These are phyloP conservation scores for Trypanosoma conorhini DNA, from an alignment of 208 protist genomes.

Conservation along the genomic window DNA sequence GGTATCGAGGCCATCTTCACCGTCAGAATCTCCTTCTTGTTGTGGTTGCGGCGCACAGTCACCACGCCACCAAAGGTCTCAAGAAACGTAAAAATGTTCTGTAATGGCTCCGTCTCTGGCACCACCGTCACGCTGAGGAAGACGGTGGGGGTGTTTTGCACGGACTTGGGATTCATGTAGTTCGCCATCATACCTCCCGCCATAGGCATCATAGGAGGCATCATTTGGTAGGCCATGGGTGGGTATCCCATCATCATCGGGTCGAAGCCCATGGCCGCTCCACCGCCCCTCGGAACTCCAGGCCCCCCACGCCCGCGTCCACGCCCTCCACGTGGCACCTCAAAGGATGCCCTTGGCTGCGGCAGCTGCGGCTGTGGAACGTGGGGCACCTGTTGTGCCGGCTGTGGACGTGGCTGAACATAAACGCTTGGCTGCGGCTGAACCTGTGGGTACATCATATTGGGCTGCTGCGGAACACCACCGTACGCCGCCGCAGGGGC, in stretches of 20 bases:
- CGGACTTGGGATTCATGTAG: slow-evolving; percentile 33
- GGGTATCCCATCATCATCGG: slow-evolving; percentile 38
- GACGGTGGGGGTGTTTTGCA: slow-evolving; percentile 52
- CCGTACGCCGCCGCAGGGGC: slow-evolving; percentile 25
- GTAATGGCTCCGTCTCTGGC: slow-evolving; percentile 74
- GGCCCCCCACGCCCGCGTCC: slow-evolving; percentile 27
- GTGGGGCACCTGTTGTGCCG: slow-evolving; percentile 17
- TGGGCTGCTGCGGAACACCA: slow-evolving; percentile 12
- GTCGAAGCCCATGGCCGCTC: slow-evolving; percentile 32
- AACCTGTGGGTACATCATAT: slow-evolving; percentile 19
- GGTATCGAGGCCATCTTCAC: slow-evolving; percentile 84
- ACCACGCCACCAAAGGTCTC: slow-evolving; percentile 85
- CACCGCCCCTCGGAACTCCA: slow-evolving; percentile 20
- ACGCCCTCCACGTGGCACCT: slow-evolving; percentile 28
- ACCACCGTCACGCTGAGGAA: slow-evolving; percentile 82
- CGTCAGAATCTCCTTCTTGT: slow-evolving; percentile 86
- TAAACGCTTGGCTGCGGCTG: slow-evolving; percentile 29
- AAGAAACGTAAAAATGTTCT: slow-evolving; percentile 81
- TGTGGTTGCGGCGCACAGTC: slow-evolving; percentile 87
- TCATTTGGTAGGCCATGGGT: slow-evolving; percentile 35
- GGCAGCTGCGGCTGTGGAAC: slow-evolving; percentile 30
- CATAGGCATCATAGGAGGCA: slow-evolving; percentile 35
- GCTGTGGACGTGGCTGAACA: slow-evolving; percentile 22
- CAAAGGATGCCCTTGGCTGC: slow-evolving; percentile 30
- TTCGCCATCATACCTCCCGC: slow-evolving; percentile 20